phyloP scores from a whole-genome alignment of 441 rosid genomes.

The Adansonia rubrostipa region DNA sequence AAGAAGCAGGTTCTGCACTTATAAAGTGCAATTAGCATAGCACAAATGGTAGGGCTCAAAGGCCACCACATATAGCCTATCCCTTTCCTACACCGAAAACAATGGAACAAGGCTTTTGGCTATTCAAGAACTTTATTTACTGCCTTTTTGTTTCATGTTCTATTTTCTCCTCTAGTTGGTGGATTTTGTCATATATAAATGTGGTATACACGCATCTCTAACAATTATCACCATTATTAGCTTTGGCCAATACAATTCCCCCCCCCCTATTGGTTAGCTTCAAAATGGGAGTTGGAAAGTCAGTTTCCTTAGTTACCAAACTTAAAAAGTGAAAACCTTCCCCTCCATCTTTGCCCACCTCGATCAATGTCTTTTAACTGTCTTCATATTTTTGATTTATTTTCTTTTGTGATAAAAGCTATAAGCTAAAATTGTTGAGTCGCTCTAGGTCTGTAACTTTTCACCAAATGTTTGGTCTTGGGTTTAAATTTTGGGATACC shows the following conservation, averaged over 20 bases:
- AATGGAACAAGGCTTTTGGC: background rate
- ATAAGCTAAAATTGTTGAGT: slow-evolving; percentile 1
- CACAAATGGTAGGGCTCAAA: background rate
- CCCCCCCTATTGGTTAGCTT: slow-evolving; percentile 4
- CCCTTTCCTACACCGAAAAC: background rate
- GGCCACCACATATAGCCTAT: background rate
- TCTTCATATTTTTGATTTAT: slow-evolving; percentile 10
- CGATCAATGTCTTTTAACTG: slow-evolving; percentile 2
- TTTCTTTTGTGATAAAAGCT: slow-evolving; percentile 13
- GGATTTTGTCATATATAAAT: background rate
- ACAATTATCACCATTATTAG: background rate
- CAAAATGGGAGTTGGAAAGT: slow-evolving; percentile 11
- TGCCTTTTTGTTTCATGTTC: slow-evolving; percentile 1
- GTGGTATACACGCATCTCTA: background rate
- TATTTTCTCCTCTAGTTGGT: background rate
- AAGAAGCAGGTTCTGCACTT: slow-evolving; percentile 7
- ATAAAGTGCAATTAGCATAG: background rate
- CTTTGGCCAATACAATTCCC: background rate
- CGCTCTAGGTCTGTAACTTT: slow-evolving; percentile 1
- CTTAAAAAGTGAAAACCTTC: background rate
- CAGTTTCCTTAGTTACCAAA: background rate
- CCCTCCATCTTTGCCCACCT: background rate
- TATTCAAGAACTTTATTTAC: slow-evolving; percentile 9
- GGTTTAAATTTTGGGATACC: background rate
- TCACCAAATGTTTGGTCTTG: background rate